These are phyloP conservation scores for Gynostemma pentaphyllum DNA, from an alignment of 306 rosid genomes.

Conservation along the genomic window DNA sequence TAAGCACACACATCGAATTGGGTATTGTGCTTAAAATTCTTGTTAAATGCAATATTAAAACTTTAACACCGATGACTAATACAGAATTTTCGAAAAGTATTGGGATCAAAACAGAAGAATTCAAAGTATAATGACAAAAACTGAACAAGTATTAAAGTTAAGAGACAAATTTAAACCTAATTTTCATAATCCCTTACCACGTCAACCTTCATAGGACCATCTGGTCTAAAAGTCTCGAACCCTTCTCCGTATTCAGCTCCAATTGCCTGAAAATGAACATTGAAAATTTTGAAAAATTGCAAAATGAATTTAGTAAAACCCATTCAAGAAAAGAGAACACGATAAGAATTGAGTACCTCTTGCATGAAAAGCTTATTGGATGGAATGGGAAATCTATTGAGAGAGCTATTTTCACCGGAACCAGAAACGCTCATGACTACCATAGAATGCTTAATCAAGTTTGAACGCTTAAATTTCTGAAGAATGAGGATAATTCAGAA, in stretches of 20 bases:
- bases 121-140: no score
- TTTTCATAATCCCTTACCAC: constrained; percentile 91
- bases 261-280: constrained; percentile 52
- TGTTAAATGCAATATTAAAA: no score
- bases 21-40: no score
- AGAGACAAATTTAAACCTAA: no score
- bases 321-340: no score
- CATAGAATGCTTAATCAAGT: constrained; percentile 31
- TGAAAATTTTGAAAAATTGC: no score
- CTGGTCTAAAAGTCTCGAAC: constrained; percentile 87
- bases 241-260: constrained; percentile 99
- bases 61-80: no score
- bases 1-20: no score
- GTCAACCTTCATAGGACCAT: constrained; percentile 87
- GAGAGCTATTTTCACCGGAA: constrained; percentile 39
- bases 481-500: neutral
- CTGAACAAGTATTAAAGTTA: no score
- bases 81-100: no score
- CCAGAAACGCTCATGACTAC: constrained; percentile 48
- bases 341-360: constrained; percentile 42
- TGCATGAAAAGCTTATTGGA: constrained; percentile 76
- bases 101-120: no score
- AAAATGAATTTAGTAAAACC: no score
- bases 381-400: constrained; percentile 40
- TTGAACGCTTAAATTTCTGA: constrained; percentile 49